phyloP scores from a whole-genome alignment of 352 stramenopile genomes.

The Phytopythium cucurbitacearum region DNA sequence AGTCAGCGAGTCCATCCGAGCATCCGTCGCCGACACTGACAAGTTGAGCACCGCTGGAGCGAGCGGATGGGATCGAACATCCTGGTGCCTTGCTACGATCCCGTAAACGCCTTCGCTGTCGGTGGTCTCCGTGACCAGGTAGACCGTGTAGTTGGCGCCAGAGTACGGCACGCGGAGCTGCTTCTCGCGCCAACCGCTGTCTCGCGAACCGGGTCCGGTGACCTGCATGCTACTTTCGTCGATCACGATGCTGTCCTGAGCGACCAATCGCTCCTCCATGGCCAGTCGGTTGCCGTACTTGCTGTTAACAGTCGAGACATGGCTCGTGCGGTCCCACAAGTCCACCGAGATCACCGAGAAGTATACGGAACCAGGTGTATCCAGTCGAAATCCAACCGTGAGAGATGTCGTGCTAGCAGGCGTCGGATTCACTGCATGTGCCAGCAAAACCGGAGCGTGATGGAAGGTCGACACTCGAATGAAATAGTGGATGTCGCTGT shows the following conservation, averaged over 20 bases:
- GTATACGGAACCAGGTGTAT: constrained; percentile 53
- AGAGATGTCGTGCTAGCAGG: constrained; percentile 37
- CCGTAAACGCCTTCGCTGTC: constrained; percentile 69
- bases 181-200: constrained; percentile 49
- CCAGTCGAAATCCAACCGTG: constrained; percentile 59
- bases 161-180: constrained; percentile 46
- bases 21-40: constrained; percentile 42
- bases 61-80: constrained; percentile 46
- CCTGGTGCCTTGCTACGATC: constrained; percentile 51
- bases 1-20: constrained; percentile 60
- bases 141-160: constrained; percentile 63
- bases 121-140: constrained; percentile 68
- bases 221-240: constrained; percentile 18
- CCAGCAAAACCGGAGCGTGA: constrained; percentile 60
- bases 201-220: constrained; percentile 8
- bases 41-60: constrained; percentile 33
- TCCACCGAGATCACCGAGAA: constrained; percentile 44
- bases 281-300: constrained; percentile 65
- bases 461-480: constrained; percentile 47
- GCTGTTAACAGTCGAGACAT: constrained; percentile 40
- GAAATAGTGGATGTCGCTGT: constrained; percentile 44
- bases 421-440: constrained; percentile 61
- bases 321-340: constrained; percentile 24
- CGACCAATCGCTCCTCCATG: constrained; percentile 48
- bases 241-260: constrained; percentile 30